Evolutionary conservation across 2,329 filamentous ascomycete species (phyloP).

Genomic region (Diplodia corticola): DNA sequence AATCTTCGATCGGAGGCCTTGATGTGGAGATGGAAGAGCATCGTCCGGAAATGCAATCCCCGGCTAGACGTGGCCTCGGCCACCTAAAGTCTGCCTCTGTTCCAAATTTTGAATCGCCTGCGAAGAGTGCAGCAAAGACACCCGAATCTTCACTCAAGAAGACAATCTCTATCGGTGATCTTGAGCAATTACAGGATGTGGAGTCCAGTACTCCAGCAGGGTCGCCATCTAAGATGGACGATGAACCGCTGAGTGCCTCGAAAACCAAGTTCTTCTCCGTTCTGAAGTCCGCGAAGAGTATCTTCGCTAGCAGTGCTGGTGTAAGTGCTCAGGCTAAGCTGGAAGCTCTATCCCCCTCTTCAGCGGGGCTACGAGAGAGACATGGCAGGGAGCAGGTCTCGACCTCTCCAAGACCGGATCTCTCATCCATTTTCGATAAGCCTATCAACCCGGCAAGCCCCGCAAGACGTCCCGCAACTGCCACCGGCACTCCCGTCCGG

Average conservation of each 20-base stretch:
- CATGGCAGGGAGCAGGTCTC: slow-evolving; percentile 37
- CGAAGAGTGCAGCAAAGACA: slow-evolving; percentile 36
- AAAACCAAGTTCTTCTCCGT: slow-evolving; percentile 93
- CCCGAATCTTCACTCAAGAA: slow-evolving; percentile 55
- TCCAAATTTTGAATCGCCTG: slow-evolving; percentile 56
- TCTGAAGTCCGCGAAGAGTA: slow-evolving; percentile 79
- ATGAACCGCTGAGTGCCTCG: slow-evolving; percentile 85
- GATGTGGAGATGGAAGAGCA: neutral
- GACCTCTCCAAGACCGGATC: slow-evolving; percentile 30
- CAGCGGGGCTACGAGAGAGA: neutral
- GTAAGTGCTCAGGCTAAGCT: slow-evolving; percentile 60
- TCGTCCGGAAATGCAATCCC: slow-evolving; percentile 15
- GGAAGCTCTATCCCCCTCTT: slow-evolving; percentile 47
- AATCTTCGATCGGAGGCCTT: slow-evolving; percentile 33
- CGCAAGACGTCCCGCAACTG: neutral
- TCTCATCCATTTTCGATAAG: slow-evolving; percentile 16
- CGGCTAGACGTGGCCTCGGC: slow-evolving; percentile 41
- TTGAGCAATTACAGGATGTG: slow-evolving; percentile 39
- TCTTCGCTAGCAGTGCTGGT: slow-evolving; percentile 74
- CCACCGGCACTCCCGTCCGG: slow-evolving; percentile 26
- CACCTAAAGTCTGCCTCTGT: slow-evolving; percentile 67
- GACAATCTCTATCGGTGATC: slow-evolving; percentile 48
- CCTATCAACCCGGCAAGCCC: slow-evolving; percentile 18
- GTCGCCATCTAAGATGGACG: slow-evolving; percentile 60
- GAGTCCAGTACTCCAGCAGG: slow-evolving; percentile 59